A percentile compares a stretch with the other conserved stretches of the same genome.
phyloP scores from a whole-genome alignment of 768 basidiomycete genomes.

The Naematelia aurantialba region DNA sequence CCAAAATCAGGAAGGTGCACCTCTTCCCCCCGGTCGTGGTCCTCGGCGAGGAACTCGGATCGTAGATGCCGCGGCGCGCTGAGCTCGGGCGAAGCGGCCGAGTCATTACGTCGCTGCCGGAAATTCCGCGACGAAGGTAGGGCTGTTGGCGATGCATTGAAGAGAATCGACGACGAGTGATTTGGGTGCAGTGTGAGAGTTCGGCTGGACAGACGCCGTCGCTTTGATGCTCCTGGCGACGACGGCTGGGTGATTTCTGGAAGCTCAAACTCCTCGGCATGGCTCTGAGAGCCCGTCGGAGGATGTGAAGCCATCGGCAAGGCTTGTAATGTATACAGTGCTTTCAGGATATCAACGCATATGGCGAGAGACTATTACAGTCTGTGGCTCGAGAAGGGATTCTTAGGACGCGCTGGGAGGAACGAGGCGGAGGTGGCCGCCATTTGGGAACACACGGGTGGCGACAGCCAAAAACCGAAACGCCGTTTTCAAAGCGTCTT shows the following conservation, averaged over 20 bases:
- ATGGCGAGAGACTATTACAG: no score
- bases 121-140: constrained; percentile 4
- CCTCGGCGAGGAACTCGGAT: constrained; percentile 14
- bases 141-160: constrained; percentile 14
- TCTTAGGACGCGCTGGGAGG: not conserved
- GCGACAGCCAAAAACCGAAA: not conserved
- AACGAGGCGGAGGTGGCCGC: not conserved
- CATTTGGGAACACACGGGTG: not conserved
- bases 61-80: constrained; percentile 8
- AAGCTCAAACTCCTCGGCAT: constrained; percentile 37
- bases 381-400: no score
- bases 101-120: constrained; percentile 12
- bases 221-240: not conserved
- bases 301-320: constrained; percentile 25
- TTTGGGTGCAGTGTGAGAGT: constrained; percentile 23
- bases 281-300: constrained; percentile 10
- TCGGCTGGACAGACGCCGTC: constrained; percentile 5
- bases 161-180: constrained; percentile 21
- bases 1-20: constrained; percentile 47
- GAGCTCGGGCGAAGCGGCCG: constrained; percentile 15
- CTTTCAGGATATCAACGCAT: no score
- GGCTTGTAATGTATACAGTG: not conserved
- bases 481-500: not conserved
- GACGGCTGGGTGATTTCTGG: constrained; percentile 9
- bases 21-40: constrained; percentile 21